phyloP scores from a whole-genome alignment of 2,329 filamentous ascomycete genomes.

The Lachnellula occidentalis region DNA sequence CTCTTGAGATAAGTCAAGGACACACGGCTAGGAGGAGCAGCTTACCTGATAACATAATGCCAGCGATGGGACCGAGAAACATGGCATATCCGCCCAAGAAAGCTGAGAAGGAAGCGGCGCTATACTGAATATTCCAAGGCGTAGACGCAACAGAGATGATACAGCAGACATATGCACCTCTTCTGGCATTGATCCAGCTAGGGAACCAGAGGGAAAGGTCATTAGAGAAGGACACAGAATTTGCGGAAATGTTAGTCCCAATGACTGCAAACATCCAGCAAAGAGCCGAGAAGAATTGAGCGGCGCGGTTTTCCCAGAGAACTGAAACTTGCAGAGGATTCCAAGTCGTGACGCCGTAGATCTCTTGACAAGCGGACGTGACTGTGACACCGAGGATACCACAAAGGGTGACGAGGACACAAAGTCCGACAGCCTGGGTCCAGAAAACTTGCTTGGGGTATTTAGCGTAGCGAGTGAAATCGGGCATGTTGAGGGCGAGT shows the following conservation, averaged over 20 bases:
- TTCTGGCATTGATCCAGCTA: conserved; percentile 43
- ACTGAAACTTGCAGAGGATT: conserved; percentile 24
- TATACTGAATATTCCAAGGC: conserved; percentile 41
- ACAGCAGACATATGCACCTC: conserved; percentile 40
- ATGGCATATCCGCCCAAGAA: conserved; percentile 31
- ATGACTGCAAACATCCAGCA: conserved; percentile 25
- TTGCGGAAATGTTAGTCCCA: conserved; percentile 38
- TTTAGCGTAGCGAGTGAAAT: conserved; percentile 35
- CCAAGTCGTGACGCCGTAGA: conserved; percentile 28
- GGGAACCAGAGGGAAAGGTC: conserved; percentile 43
- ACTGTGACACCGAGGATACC: conserved; percentile 24
- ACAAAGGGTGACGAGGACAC: conserved; percentile 22
- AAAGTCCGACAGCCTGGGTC: conserved; percentile 22
- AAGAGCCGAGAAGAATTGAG: conserved; percentile 28
- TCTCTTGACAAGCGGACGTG: conserved; percentile 21
- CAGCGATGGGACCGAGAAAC: conserved; percentile 35
- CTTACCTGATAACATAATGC: conserved; percentile 30
- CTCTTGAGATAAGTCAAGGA: too few species aligned
- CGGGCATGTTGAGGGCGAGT: conserved; percentile 33
- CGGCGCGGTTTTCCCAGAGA: conserved; percentile 25
- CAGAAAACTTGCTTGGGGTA: conserved; percentile 14
- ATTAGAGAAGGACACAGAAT: conserved; percentile 32
- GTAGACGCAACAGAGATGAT: conserved; percentile 40
- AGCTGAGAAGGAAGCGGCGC: conserved; percentile 24
- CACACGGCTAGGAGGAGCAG: too few species aligned